Conservation (phyloP, 192 early-diverging fungal species). For the Coemansia asiatica region DNA sequence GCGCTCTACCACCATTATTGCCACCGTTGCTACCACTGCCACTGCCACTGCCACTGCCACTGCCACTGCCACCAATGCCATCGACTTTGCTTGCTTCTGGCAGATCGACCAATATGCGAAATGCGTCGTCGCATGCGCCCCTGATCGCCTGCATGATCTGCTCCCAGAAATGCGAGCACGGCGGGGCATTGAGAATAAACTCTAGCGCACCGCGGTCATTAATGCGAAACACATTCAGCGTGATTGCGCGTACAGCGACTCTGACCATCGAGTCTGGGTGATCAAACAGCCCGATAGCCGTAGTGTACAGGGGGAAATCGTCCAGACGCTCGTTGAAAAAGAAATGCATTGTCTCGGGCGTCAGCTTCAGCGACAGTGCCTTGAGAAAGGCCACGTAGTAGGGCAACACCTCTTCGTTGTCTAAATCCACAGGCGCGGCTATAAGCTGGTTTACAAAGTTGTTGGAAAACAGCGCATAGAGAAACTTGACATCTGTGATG, state of each 20-base stretch:
- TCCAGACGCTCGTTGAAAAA: conserved; percentile 59
- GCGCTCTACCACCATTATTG: too few species aligned
- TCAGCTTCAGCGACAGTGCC: conserved; percentile 67
- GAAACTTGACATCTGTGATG: conserved; percentile 33
- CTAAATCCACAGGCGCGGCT: conserved; percentile 56
- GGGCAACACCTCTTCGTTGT: conserved; percentile 67
- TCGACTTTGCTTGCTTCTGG: conserved; percentile 22
- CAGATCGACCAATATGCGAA: conserved; percentile 49
- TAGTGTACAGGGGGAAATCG: conserved; percentile 64
- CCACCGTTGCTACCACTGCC: too few species aligned
- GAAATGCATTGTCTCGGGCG: conserved; percentile 61
- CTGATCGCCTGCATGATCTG: conserved; percentile 36
- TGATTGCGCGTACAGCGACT: conserved; percentile 64
- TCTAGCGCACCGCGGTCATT: conserved; percentile 36
- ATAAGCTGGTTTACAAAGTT: conserved; percentile 76
- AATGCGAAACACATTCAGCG: conserved; percentile 62
- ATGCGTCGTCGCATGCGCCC: conserved; percentile 39
- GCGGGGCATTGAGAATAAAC: conserved; percentile 32
- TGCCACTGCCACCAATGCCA: not conserved
- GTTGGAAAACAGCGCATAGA: conserved; percentile 67
- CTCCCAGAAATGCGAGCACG: conserved; percentile 42
- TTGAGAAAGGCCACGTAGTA: conserved; percentile 73
- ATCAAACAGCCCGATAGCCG: conserved; percentile 65
- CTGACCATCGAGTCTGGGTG: conserved; percentile 73
- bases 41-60: not conserved